Evolutionary conservation across 2,329 filamentous ascomycete genomes (phyloP).

Genomic region (Trichoderma semiorbis): DNA sequence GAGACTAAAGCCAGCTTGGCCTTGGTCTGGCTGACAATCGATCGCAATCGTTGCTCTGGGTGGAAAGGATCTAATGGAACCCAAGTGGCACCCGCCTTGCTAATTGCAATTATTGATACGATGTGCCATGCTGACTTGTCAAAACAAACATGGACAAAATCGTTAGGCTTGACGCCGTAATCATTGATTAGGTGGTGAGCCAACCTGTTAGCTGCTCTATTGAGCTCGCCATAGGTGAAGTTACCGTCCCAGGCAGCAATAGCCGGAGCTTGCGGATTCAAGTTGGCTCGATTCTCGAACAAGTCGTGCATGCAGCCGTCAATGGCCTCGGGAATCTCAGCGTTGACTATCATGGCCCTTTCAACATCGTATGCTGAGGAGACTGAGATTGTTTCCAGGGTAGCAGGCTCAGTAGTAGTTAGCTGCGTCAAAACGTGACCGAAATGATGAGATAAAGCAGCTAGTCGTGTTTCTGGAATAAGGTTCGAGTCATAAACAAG

Average conservation of each 20-base stretch:
- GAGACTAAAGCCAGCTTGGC: neutral
- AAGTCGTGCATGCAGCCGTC: neutral
- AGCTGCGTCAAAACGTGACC: constrained; percentile 8
- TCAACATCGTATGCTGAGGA: neutral
- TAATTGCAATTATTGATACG: constrained; percentile 11
- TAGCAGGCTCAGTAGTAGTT: neutral
- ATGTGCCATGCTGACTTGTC: constrained; percentile 6
- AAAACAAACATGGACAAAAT: constrained; percentile 6
- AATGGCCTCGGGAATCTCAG: neutral
- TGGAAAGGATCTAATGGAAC: constrained; percentile 5
- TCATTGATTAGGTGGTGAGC: neutral
- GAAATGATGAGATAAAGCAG: constrained; percentile 10
- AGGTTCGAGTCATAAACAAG: constrained; percentile 4
- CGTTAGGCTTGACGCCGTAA: neutral
- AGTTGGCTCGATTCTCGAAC: neutral
- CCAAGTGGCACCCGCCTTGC: constrained; percentile 11
- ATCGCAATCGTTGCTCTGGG: constrained; percentile 1
- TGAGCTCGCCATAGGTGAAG: neutral
- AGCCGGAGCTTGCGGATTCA: neutral
- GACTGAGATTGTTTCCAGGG: neutral
- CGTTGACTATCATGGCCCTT: neutral
- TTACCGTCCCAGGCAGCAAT: constrained; percentile 10
- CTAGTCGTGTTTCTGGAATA: neutral
- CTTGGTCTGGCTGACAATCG: neutral
- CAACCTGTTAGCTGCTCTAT: neutral